These are phyloP conservation scores for Xylaria sp. DNA, from an alignment of 495 filamentous ascomycete species.

Conservation along the genomic window DNA sequence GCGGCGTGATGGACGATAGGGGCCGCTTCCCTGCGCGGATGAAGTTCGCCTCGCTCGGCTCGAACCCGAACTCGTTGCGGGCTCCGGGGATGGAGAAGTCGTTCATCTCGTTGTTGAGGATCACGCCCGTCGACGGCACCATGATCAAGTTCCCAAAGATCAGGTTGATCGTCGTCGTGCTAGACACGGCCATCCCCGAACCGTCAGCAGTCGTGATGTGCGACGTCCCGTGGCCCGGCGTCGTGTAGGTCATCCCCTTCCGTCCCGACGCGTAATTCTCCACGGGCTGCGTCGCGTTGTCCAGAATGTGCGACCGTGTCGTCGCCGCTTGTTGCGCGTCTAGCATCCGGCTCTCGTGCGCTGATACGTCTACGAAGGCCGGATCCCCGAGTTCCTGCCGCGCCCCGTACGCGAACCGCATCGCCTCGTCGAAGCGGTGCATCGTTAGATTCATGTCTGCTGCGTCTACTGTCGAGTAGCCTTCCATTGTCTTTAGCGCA, in stretches of 20 bases:
- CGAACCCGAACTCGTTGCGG: slow-evolving; percentile 78
- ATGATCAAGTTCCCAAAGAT: slow-evolving; percentile 80
- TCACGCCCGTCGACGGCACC: slow-evolving; percentile 80
- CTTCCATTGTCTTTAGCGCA: slow-evolving; percentile 78
- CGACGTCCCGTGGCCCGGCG: slow-evolving; percentile 70
- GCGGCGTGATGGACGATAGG: slow-evolving; percentile 73
- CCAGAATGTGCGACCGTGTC: slow-evolving; percentile 72
- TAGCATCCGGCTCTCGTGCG: slow-evolving; percentile 66
- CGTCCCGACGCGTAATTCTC: slow-evolving; percentile 70
- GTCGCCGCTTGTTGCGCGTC: slow-evolving; percentile 59
- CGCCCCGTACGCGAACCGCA: slow-evolving; percentile 85
- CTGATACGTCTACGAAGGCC: slow-evolving; percentile 65
- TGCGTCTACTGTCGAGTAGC: slow-evolving; percentile 60
- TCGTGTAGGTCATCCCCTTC: slow-evolving; percentile 34
- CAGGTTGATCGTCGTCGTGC: slow-evolving; percentile 85
- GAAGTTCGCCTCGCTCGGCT: slow-evolving; percentile 75
- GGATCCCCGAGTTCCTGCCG: slow-evolving; percentile 78
- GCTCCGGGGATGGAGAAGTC: slow-evolving; percentile 76
- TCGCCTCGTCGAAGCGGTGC: slow-evolving; percentile 84
- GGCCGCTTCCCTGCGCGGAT: slow-evolving; percentile 77
- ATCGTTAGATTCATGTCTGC: slow-evolving; percentile 58
- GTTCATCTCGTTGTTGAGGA: slow-evolving; percentile 92
- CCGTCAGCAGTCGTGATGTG: slow-evolving; percentile 75
- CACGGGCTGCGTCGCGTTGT: slow-evolving; percentile 69
- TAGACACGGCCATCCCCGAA: slow-evolving; percentile 71